A percentile compares a stretch with the other conserved stretches of the same genome.
Evolutionary conservation across 1,284 basidiomycete genomes (phyloP).

Genomic region (Moesziomyces parantarcticus): DNA sequence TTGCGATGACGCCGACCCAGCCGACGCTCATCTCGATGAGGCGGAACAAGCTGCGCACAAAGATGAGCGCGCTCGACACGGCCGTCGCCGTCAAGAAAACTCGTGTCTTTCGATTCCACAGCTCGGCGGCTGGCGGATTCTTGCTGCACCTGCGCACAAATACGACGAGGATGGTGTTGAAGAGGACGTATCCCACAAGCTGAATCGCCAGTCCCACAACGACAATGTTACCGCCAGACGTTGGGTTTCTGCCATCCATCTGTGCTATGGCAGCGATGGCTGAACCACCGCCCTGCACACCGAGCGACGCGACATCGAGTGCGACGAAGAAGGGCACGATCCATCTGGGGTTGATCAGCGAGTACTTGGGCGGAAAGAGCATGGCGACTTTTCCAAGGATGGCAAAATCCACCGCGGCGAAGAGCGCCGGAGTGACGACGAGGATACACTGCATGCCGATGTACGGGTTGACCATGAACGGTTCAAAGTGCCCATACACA

Average conservation of each 20-base stretch:
- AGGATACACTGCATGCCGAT: slow-evolving; percentile 49
- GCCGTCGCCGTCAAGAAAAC: slow-evolving; percentile 28
- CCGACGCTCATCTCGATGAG: slow-evolving; percentile 50
- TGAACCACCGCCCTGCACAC: slow-evolving; percentile 45
- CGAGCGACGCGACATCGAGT: slow-evolving; percentile 43
- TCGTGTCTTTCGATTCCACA: slow-evolving; percentile 21
- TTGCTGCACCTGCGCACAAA: slow-evolving; percentile 18
- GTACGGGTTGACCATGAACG: slow-evolving; percentile 25
- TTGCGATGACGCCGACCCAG: slow-evolving; percentile 45
- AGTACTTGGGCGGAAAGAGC: slow-evolving; percentile 28
- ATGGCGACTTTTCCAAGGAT: slow-evolving; percentile 28
- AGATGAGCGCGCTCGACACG: slow-evolving; percentile 38
- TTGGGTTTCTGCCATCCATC: slow-evolving; percentile 4
- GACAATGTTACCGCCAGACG: slow-evolving; percentile 32
- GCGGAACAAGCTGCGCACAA: slow-evolving; percentile 45
- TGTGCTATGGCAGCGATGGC: slow-evolving; percentile 43
- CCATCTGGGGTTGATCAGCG: slow-evolving; percentile 28
- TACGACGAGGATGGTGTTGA: slow-evolving; percentile 29
- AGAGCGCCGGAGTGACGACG: slow-evolving; percentile 51
- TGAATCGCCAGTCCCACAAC: slow-evolving; percentile 49
- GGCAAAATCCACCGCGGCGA: slow-evolving; percentile 51
- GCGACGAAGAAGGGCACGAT: slow-evolving; percentile 53
- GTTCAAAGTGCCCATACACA: slow-evolving; percentile 38
- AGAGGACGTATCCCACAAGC: slow-evolving; percentile 34
- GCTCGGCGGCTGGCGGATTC: background rate